Base-by-base conservation (phyloP, 129 eudicot genomes). In the Sambucus nigra region DNA sequence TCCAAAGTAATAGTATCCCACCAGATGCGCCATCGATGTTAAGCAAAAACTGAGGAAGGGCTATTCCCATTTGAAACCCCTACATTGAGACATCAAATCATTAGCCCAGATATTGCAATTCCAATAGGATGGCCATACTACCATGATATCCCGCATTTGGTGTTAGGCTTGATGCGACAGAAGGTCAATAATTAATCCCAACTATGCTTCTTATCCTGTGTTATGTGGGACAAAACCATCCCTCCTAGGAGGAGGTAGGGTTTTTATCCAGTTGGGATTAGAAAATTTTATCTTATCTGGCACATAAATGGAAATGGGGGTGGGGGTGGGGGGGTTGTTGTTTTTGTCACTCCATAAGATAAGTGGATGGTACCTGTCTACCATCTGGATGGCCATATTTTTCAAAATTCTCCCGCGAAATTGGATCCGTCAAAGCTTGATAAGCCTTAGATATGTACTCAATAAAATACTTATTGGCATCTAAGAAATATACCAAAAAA, bases 31-130 rank as follows among this genome's bases (percentile, higher is more conserved):
- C 94, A 27, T 79, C 94, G 53, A 75, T 73, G 51, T 84, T 81
- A 4, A 89, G 88, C 71, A 89, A 70, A 69, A 89, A 89, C 53
- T 78, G 70, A 26, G 97, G 97, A 61, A 89, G 88, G 57, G 97
- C 97, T 62, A 89, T 84, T 66, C 97, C 97, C 82, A 89, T 89
- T 89, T 84, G 93, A 76, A 89, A 81, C 9, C 97, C 97, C 97
- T 89, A 73, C 57, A 78, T 52, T 42, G 18, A 66, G 21, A 55
- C 47, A 69, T 28, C 54, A 59, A 15, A 32, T 20, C 22, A 40
- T 21, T 33, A 32, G 5, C 68, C 7, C n/a, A n/a, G n/a, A n/a
- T n/a, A n/a, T n/a, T n/a, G n/a, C n/a, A n/a, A n/a, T 42, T 42
- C 48, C 3, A 20, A 42, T 42, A 42, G 13, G 13, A 35, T 35